Evolutionary conservation across 495 filamentous ascomycete genomes (phyloP).

Genomic region (Lichenothelia convexa): DNA sequence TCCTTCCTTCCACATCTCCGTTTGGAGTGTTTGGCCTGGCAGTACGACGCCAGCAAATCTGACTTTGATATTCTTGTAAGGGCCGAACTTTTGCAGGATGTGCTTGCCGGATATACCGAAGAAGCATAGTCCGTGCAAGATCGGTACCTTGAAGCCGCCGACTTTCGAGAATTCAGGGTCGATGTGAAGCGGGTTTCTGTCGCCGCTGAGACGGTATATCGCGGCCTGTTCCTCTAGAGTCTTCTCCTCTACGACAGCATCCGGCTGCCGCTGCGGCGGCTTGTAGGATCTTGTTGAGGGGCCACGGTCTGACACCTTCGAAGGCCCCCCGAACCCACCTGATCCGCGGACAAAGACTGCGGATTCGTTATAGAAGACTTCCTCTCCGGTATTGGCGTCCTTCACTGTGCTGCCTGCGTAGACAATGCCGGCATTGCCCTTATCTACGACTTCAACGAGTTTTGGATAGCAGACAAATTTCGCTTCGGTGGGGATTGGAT

Average conservation of each 20-base stretch:
- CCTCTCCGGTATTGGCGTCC: constrained; percentile 57
- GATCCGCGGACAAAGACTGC: constrained; percentile 82
- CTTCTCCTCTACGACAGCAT: constrained; percentile 70
- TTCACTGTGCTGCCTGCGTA: constrained; percentile 67
- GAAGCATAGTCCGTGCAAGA: constrained; percentile 90
- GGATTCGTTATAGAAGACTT: constrained; percentile 92
- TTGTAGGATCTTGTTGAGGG: constrained; percentile 61
- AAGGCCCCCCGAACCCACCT: constrained; percentile 77
- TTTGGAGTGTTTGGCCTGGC: constrained; percentile 83
- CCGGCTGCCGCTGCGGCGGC: constrained; percentile 57
- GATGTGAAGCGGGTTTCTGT: constrained; percentile 87
- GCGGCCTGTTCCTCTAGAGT: constrained; percentile 90
- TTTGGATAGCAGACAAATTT: constrained; percentile 65
- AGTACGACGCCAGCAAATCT: constrained; percentile 83
- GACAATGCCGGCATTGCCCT: constrained; percentile 78
- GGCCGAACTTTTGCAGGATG: constrained; percentile 65
- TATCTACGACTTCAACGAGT: constrained; percentile 89
- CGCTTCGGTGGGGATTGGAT: constrained; percentile 77
- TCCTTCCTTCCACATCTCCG: constrained; percentile 98
- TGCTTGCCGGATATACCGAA: constrained; percentile 86
- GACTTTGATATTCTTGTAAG: constrained; percentile 89
- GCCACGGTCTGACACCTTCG: constrained; percentile 62
- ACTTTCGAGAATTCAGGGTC: constrained; percentile 89
- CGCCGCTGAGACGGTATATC: constrained; percentile 83
- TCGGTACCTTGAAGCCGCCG: constrained; percentile 88